These are phyloP conservation scores for Taxillus chinensis DNA, from an alignment of 164 flowering plant genomes.

Conservation along the genomic window DNA sequence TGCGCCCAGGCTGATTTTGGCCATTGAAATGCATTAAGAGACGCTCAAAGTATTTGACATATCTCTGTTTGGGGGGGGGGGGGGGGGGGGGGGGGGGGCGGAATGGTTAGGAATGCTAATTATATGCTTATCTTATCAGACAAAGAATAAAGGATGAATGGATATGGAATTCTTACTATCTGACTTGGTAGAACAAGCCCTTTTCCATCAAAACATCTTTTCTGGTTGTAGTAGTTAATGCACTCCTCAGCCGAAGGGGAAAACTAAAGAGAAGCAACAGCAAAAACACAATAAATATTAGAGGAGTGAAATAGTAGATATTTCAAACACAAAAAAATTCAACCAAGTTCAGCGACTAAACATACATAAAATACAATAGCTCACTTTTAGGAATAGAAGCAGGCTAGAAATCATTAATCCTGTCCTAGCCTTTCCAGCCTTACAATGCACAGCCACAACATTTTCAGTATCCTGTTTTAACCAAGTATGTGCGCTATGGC, in stretches of 20 bases:
- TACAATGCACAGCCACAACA: constrained; percentile 97
- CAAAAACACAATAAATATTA: neutral
- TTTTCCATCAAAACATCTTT: constrained; percentile 90
- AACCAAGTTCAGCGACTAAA: neutral
- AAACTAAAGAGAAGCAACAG: constrained; percentile 45
- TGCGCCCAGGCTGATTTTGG: neutral
- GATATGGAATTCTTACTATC: constrained; percentile 53
- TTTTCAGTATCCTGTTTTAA: constrained; percentile 94
- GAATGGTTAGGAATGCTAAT: too few relatives aligned
- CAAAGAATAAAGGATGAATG: too few relatives aligned
- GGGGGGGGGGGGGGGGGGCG: too few relatives aligned
- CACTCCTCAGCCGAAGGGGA: constrained; percentile 98
- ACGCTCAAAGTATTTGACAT: constrained; percentile 3
- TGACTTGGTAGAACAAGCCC: constrained; percentile 97
- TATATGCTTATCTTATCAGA: too few relatives aligned
- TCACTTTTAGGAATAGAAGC: constrained; percentile 79
- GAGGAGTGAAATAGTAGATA: neutral
- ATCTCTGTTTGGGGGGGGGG: neutral
- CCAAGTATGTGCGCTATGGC: constrained; percentile 98
- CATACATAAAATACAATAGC: neutral
- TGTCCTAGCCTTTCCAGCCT: constrained; percentile 99
- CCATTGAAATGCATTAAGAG: neutral
- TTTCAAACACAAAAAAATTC: neutral
- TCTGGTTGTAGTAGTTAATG: constrained; percentile 92
- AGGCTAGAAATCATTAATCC: constrained; percentile 98